Conservation (phyloP, 306 rosid genomes). For the Prinsepia uniflora region DNA sequence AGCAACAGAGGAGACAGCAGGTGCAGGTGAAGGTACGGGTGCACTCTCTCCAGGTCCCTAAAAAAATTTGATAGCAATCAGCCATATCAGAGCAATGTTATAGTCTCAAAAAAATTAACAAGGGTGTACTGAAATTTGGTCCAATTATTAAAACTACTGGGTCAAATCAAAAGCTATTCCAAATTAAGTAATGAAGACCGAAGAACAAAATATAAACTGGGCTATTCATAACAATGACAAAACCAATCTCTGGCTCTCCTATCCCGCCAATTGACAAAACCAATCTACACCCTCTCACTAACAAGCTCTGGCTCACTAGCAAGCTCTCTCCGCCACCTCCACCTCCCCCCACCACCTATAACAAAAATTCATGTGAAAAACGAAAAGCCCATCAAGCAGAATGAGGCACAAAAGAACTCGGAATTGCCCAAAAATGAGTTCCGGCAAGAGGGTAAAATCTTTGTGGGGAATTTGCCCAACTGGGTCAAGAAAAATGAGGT, state of each 20-base stretch:
- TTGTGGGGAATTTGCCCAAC: conserved; percentile 76
- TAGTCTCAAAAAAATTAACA: not conserved
- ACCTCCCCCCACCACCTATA: conserved; percentile 20
- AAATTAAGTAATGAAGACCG: too few relatives aligned
- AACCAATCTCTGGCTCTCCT: conserved; percentile 16
- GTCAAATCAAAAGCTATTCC: too few relatives aligned
- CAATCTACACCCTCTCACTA: conserved; percentile 40
- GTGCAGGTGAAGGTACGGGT: conserved; percentile 29
- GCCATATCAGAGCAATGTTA: not conserved
- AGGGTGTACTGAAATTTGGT: too few relatives aligned
- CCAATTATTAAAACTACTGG: too few relatives aligned
- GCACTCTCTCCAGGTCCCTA: conserved; percentile 91
- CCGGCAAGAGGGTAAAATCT: conserved; percentile 82
- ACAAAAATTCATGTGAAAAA: not conserved
- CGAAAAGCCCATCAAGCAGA: not conserved
- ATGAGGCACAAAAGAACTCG: conserved; percentile 16
- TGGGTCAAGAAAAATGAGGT: conserved; percentile 77
- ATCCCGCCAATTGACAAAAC: conserved; percentile 1
- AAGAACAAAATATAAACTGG: too few relatives aligned
- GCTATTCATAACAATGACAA: too few relatives aligned
- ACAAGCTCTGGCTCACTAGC: conserved; percentile 84
- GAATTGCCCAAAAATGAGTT: conserved; percentile 20
- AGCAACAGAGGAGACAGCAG: conserved; percentile 32
- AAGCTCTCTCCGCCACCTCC: conserved; percentile 61
- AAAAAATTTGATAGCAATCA: not conserved